phyloP scores from a whole-genome alignment of 495 filamentous ascomycete species.

The Geoglossum glabrum region DNA sequence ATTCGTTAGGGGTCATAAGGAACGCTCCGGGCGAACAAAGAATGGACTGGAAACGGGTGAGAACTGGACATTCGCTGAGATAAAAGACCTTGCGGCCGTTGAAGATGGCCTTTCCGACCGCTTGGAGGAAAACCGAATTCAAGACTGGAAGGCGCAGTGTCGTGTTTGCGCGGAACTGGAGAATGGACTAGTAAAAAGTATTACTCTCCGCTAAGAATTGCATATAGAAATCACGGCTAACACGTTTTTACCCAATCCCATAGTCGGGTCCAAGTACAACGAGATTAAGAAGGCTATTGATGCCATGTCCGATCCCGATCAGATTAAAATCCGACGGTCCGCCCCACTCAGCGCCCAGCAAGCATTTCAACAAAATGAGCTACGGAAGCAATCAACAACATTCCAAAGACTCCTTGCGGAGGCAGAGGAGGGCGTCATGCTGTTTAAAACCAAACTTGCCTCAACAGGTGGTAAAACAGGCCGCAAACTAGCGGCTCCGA shows the following conservation, averaged over 20 bases:
- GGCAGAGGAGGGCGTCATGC: conserved; percentile 57
- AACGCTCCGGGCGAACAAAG: conserved; percentile 26
- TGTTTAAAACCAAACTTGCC: conserved; percentile 65
- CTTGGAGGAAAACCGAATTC: conserved; percentile 45
- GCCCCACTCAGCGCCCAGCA: conserved; percentile 71
- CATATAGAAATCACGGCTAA: neutral
- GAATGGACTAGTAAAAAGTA: conserved; percentile 37
- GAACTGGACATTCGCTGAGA: conserved; percentile 51
- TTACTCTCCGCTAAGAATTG: neutral
- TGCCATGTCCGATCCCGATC: conserved; percentile 39
- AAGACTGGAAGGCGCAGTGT: conserved; percentile 41
- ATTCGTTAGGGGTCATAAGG: conserved; percentile 47
- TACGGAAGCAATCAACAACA: conserved; percentile 46
- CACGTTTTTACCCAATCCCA: neutral
- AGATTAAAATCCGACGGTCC: conserved; percentile 32
- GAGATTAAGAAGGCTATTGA: conserved; percentile 54
- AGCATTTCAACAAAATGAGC: conserved; percentile 56
- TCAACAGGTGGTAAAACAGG: conserved; percentile 21
- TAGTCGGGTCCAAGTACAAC: conserved; percentile 41
- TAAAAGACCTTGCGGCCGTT: conserved; percentile 37
- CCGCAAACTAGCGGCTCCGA: conserved; percentile 34
- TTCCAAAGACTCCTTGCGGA: conserved; percentile 56
- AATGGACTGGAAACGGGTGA: conserved; percentile 41
- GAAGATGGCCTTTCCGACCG: conserved; percentile 30
- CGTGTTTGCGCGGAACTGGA: conserved; percentile 37